Percentiles rank a stretch among this genome's conserved stretches.
Conservation (phyloP, 371 early-diverging fungal species). For the Rhizopus sp. region DNA sequence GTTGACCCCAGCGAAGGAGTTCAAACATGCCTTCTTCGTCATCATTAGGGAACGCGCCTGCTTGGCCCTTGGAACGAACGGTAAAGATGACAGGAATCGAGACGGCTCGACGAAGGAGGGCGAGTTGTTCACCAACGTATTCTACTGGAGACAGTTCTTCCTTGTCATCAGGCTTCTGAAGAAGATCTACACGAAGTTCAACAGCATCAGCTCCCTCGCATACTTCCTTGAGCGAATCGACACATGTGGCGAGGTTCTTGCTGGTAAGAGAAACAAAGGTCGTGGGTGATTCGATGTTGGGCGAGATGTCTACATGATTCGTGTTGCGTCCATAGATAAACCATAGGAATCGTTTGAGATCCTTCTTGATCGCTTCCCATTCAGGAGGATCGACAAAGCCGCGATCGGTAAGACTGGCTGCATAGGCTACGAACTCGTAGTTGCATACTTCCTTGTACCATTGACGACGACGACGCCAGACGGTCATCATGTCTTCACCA, state of each 20-base stretch:
- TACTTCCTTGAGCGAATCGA: slow-evolving; percentile 55
- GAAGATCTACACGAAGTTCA: slow-evolving; percentile 92
- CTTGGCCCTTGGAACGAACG: slow-evolving; percentile 87
- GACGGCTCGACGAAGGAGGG: slow-evolving; percentile 69
- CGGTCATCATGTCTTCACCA: slow-evolving; percentile 78
- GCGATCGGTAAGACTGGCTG: slow-evolving; percentile 35
- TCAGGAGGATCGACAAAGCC: slow-evolving; percentile 50
- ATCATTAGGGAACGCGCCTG: slow-evolving; percentile 80
- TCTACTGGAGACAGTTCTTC: slow-evolving; percentile 50
- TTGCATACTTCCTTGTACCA: slow-evolving; percentile 82
- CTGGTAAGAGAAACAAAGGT: slow-evolving; percentile 91
- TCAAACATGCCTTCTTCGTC: slow-evolving; percentile 64
- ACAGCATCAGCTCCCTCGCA: slow-evolving; percentile 87
- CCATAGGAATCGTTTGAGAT: slow-evolving; percentile 66
- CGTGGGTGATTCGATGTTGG: slow-evolving; percentile 50
- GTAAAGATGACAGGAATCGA: slow-evolving; percentile 90
- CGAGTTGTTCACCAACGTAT: slow-evolving; percentile 78
- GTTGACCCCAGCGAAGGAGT: slow-evolving; percentile 69
- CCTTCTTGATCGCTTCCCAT: slow-evolving; percentile 71
- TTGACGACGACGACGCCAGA: slow-evolving; percentile 78
- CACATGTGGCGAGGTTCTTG: slow-evolving; percentile 63
- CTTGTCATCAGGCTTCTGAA: slow-evolving; percentile 52
- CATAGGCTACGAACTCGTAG: slow-evolving; percentile 75
- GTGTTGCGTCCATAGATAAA: slow-evolving; percentile 59
- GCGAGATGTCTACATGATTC: slow-evolving; percentile 41